Evolutionary conservation across 148 eudicot species (phyloP).

Genomic region (Rhododendron molle): DNA sequence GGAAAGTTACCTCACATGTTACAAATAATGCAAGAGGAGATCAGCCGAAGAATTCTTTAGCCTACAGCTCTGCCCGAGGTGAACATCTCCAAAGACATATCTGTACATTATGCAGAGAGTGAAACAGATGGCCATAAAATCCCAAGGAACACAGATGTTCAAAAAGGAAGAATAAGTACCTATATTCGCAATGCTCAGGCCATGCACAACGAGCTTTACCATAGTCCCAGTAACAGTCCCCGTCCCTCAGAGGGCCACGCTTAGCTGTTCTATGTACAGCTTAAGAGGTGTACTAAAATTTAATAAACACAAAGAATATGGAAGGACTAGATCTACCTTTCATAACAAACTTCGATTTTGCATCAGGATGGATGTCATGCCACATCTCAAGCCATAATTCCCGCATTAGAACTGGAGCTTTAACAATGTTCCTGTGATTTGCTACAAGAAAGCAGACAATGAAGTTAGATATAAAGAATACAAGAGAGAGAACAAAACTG

Average conservation of each 20-base stretch:
- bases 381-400: constrained; percentile 99
- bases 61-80: constrained; percentile 96
- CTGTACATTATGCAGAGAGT: constrained; percentile 34
- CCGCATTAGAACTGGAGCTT: constrained; percentile 83
- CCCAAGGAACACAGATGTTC: constrained; percentile 1
- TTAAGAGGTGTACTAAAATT: constrained; percentile 5
- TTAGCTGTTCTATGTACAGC: constrained; percentile 36
- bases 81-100: constrained; percentile 93
- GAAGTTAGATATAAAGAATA: neutral
- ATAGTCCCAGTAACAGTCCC: constrained; percentile 95
- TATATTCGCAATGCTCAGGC: constrained; percentile 92
- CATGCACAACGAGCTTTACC: constrained; percentile 98
- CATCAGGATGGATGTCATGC: constrained; percentile 91
- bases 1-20: constrained; percentile 15
- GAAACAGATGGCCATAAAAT: neutral
- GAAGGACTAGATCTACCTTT: constrained; percentile 45
- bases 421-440: constrained; percentile 92
- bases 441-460: constrained; percentile 43
- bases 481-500: neutral
- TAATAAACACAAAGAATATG: neutral
- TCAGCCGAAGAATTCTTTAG: constrained; percentile 62
- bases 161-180: constrained; percentile 34
- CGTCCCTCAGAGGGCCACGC: constrained; percentile 92
- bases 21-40: constrained; percentile 67
- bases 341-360: constrained; percentile 70